These are phyloP conservation scores for Verticillium nonalfalfae DNA, from an alignment of 2,329 filamentous ascomycete genomes.

Conservation along the genomic window DNA sequence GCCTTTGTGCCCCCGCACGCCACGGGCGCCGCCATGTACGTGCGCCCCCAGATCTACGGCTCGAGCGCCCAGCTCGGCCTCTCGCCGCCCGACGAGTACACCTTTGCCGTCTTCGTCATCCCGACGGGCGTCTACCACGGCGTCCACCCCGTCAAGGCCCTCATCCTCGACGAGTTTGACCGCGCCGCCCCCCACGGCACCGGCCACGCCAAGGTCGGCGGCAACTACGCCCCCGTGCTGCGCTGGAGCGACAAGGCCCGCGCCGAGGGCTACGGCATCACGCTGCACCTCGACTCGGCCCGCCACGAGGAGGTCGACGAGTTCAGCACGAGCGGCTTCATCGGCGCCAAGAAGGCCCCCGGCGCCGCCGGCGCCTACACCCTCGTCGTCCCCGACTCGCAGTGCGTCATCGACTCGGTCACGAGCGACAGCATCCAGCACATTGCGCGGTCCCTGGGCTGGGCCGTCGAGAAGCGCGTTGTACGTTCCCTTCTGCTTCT, in stretches of 20 bases:
- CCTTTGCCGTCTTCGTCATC: slow-evolving; percentile 82
- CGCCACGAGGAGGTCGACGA: slow-evolving; percentile 84
- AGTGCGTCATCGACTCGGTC: slow-evolving; percentile 80
- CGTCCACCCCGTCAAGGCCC: slow-evolving; percentile 74
- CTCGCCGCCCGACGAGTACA: slow-evolving; percentile 85
- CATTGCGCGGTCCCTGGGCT: slow-evolving; percentile 73
- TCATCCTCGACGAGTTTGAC: slow-evolving; percentile 91
- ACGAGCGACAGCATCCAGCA: slow-evolving; percentile 73
- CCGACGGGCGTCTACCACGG: slow-evolving; percentile 95
- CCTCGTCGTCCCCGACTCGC: slow-evolving; percentile 80
- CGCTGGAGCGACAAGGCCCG: slow-evolving; percentile 79
- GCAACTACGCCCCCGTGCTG: slow-evolving; percentile 92
- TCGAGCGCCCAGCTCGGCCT: slow-evolving; percentile 82
- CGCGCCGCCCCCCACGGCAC: slow-evolving; percentile 87
- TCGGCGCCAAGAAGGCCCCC: slow-evolving; percentile 62
- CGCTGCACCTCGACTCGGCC: slow-evolving; percentile 83
- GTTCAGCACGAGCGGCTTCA: slow-evolving; percentile 91
- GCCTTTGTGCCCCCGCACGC: slow-evolving; percentile 85
- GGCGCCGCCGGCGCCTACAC: slow-evolving; percentile 53
- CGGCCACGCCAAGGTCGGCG: slow-evolving; percentile 87
- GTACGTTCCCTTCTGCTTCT: slow-evolving; percentile 33
- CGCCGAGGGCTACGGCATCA: slow-evolving; percentile 82
- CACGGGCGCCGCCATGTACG: slow-evolving; percentile 87
- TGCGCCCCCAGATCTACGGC: slow-evolving; percentile 84
- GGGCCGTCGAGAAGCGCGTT: slow-evolving; percentile 71